Percentiles rank a stretch among this genome's conserved stretches.
Conservation (phyloP, 495 filamentous ascomycete genomes). For the Aspergillus biplanus region DNA sequence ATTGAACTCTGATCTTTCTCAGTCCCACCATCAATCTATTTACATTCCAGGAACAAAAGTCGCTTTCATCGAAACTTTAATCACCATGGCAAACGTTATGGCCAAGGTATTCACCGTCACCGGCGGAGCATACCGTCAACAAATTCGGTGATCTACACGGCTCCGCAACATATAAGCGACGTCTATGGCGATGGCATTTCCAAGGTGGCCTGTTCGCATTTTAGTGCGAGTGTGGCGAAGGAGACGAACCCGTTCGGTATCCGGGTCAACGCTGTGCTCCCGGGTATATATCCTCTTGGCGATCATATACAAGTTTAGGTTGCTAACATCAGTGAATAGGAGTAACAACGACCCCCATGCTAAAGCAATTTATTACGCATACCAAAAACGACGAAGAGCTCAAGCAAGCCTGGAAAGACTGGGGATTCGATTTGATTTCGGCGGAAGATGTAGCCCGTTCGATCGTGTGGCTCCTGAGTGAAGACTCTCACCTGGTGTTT, state of each 20-base stretch:
- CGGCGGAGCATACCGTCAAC: constrained; percentile 4
- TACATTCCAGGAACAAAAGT: too few relatives aligned
- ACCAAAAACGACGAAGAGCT: not conserved
- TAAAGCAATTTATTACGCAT: constrained; percentile 1
- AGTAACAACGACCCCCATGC: constrained; percentile 7
- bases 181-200: constrained; percentile 15
- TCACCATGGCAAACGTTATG: not conserved
- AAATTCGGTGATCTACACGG: constrained; percentile 16
- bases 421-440: not conserved
- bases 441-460: constrained; percentile 15
- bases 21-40: too few relatives aligned
- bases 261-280: constrained; percentile 15
- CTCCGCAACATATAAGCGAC: constrained; percentile 7
- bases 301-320: too few relatives aligned
- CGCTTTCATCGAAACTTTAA: not conserved
- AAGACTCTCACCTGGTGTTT: constrained; percentile 13
- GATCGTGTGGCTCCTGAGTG: constrained; percentile 17
- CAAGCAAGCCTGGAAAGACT: not conserved
- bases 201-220: constrained; percentile 16
- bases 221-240: constrained; percentile 16
- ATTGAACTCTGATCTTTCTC: too few relatives aligned
- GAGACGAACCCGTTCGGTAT: constrained; percentile 12
- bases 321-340: not conserved
- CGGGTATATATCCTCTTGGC: not conserved
- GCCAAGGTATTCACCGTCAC: constrained; percentile 5